These are phyloP conservation scores for Stephania japonica DNA, from an alignment of 164 flowering plant species.

Conservation along the genomic window DNA sequence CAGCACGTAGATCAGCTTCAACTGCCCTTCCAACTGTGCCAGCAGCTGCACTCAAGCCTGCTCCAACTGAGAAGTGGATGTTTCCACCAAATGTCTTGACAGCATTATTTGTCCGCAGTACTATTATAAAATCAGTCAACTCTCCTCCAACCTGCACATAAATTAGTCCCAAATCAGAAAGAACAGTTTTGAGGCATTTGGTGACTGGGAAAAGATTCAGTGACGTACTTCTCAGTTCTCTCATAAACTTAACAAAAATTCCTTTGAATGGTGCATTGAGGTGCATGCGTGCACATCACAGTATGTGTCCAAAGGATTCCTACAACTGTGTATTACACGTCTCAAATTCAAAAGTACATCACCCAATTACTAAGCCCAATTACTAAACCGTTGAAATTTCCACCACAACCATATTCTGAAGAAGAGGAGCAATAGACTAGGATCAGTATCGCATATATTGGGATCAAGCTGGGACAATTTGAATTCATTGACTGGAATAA, in stretches of 20 bases:
- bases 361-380: not conserved
- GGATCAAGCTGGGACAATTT: not conserved
- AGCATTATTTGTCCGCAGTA: constrained; percentile 75
- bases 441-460: not conserved
- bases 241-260: too few relatives aligned
- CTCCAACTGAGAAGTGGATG: constrained; percentile 77
- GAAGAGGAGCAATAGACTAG: not conserved
- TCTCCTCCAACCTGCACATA: constrained; percentile 80
- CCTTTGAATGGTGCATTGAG: too few relatives aligned
- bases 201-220: too few relatives aligned
- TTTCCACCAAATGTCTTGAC: constrained; percentile 76
- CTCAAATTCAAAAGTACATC: not conserved
- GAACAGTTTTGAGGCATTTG: not conserved
- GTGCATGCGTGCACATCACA: too few relatives aligned
- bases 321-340: too few relatives aligned
- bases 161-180: not conserved
- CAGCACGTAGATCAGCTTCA: constrained; percentile 86
- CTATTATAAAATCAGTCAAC: constrained; percentile 84
- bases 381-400: not conserved
- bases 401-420: not conserved
- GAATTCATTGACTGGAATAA: not conserved
- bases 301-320: too few relatives aligned
- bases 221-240: too few relatives aligned
- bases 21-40: constrained; percentile 75
- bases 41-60: constrained; percentile 90